Evolutionary conservation across 2,329 filamentous ascomycete species (phyloP).

Genomic region (Diaporthe australafricana): DNA sequence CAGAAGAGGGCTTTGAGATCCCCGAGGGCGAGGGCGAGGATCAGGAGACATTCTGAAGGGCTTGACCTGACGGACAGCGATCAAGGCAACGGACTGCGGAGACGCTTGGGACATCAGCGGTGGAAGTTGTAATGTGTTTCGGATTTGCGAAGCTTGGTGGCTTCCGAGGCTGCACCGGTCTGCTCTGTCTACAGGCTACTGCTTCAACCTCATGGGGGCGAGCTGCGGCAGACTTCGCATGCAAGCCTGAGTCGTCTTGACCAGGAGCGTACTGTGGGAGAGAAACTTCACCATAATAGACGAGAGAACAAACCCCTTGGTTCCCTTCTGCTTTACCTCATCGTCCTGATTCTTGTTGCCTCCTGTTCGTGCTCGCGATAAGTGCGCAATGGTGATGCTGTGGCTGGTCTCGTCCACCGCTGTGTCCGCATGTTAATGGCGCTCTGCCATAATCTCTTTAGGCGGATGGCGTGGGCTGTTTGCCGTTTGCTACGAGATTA

Average conservation of each 20-base stretch:
- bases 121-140: conserved; percentile 21
- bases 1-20: conserved; percentile 93
- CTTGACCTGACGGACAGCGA: neutral
- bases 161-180: neutral
- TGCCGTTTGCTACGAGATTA: too few species aligned
- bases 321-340: neutral
- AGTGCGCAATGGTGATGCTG: neutral
- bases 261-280: conserved; percentile 3
- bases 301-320: conserved; percentile 2
- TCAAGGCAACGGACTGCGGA: neutral
- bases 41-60: conserved; percentile 79
- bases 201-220: neutral
- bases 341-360: neutral
- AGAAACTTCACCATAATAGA: conserved; percentile 26
- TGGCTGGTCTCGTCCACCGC: neutral
- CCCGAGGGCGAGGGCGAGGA: conserved; percentile 83
- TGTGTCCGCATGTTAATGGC: too few species aligned
- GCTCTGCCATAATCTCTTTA: neutral
- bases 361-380: neutral
- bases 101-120: neutral
- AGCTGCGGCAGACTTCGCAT: neutral
- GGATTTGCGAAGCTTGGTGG: conserved; percentile 8
- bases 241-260: neutral
- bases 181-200: neutral
- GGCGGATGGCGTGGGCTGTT: neutral